A percentile compares a stretch with the other conserved stretches of the same genome.
These are phyloP conservation scores for Colletotrichum cereale DNA, from an alignment of 2,329 filamentous ascomycete species.

Conservation along the genomic window DNA sequence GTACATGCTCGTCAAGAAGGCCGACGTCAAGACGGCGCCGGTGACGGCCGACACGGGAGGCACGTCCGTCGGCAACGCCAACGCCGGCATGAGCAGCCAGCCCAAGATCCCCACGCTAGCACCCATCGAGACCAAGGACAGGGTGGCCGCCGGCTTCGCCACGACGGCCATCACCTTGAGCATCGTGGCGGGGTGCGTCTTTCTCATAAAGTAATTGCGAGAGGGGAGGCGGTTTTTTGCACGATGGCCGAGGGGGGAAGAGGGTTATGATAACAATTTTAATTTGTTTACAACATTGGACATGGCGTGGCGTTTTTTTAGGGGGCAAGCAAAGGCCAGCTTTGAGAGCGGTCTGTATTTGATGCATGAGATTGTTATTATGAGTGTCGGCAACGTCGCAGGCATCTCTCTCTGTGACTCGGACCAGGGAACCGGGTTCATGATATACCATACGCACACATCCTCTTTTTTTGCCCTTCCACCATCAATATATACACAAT, in stretches of 20 bases:
- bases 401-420: neutral
- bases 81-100: slow-evolving; percentile 54
- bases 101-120: slow-evolving; percentile 47
- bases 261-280: neutral
- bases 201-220: slow-evolving; percentile 56
- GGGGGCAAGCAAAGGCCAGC: slow-evolving; percentile 13
- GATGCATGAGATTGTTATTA: slow-evolving; percentile 6
- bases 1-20: slow-evolving; percentile 66
- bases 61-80: slow-evolving; percentile 65
- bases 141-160: slow-evolving; percentile 67
- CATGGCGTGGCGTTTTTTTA: slow-evolving; percentile 11
- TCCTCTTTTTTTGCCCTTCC: neutral
- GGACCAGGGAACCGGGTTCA: slow-evolving; percentile 15
- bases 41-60: slow-evolving; percentile 69
- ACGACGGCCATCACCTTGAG: slow-evolving; percentile 64
- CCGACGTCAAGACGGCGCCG: slow-evolving; percentile 51
- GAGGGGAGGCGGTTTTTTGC: neutral
- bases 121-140: slow-evolving; percentile 63
- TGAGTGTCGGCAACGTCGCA: slow-evolving; percentile 17
- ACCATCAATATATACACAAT: neutral
- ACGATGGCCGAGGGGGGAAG: neutral
- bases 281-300: slow-evolving; percentile 21
- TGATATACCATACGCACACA: slow-evolving; percentile 28
- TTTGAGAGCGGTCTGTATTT: slow-evolving; percentile 36
- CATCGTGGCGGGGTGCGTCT: slow-evolving; percentile 63